Base-by-base conservation (phyloP, 371 early-diverging fungal genomes). In the Mucor saturninus region DNA sequence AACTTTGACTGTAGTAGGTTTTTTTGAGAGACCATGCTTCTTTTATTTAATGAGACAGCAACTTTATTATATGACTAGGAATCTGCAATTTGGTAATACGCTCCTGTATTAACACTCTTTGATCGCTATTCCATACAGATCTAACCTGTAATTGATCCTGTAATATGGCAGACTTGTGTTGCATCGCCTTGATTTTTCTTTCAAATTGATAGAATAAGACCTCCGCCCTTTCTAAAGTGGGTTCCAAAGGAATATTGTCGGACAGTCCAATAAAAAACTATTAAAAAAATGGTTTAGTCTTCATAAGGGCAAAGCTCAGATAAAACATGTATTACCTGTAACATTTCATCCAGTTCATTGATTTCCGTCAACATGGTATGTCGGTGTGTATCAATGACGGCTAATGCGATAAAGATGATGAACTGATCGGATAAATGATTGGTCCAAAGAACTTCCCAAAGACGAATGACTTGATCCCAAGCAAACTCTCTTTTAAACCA, bases 401-500 rank as follows among this genome's bases (percentile, higher is more conserved):
- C 94, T 55, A 95, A 72, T 0, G 96, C 97, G 8, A 98, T 85
- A 77, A 98, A 95, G 51, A 96, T 72, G 49, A 93, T 87, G 71
- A 93, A 91, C 59, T 93, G 84, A 7, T 82, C 84, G 10, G 92
- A 87, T 51, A 93, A 72, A 65, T 93, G 83, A 61, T 95, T 89
- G 2, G 94, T 87, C 93, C 97, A 97, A 13, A 94, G 72, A 8
- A 90, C 82, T 74, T 97, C 97, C 98, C 97, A 97, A 30, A 97
- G 64, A 40, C 83, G 67, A 74, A 89, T 84, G 26, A 91, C 84
- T 59, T 95, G 90, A 13, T 90, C 87, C 84, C 93, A 95, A 56
- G 86, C 82, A 65, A 96, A 95, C 75, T 98, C 98, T 38, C 98
- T 87, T 73, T 98, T 98, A 76, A 94, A 98, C 85, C 92, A 90